Evolutionary conservation across 1,139 yeast genomes (phyloP).

Genomic region (Blastobotrys buckinghamii): DNA sequence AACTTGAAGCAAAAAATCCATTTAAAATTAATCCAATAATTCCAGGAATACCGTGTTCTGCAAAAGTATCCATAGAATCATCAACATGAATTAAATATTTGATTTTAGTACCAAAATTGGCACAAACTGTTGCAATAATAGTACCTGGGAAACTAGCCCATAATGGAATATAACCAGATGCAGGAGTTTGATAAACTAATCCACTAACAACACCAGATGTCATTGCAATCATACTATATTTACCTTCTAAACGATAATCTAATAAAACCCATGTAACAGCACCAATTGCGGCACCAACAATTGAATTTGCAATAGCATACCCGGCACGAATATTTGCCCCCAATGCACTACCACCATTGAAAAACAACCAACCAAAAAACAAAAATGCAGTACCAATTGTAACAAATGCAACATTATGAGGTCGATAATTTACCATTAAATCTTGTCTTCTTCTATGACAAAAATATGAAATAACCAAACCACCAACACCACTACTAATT

Average conservation of each 20-base stretch:
- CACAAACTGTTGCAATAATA: constrained; percentile 68
- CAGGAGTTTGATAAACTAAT: constrained; percentile 92
- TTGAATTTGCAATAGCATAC: constrained; percentile 87
- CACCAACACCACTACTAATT: constrained; percentile 84
- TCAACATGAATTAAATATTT: constrained; percentile 79
- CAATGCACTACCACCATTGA: constrained; percentile 65
- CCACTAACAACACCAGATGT: constrained; percentile 96
- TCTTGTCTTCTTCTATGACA: constrained; percentile 81
- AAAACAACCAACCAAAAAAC: constrained; percentile 73
- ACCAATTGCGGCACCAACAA: constrained; percentile 83
- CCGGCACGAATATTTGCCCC: constrained; percentile 64
- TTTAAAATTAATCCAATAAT: constrained; percentile 81
- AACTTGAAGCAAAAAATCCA: constrained; percentile 79
- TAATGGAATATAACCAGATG: constrained; percentile 83
- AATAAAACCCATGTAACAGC: constrained; percentile 89
- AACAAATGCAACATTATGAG: constrained; percentile 87
- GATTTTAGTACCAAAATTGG: constrained; percentile 86
- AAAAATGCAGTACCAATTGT: constrained; percentile 67
- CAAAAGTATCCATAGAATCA: constrained; percentile 90
- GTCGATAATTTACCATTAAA: constrained; percentile 81
- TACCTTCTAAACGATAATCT: constrained; percentile 80
- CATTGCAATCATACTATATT: constrained; percentile 92
- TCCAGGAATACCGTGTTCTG: constrained; percentile 98
- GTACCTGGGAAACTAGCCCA: constrained; percentile 92
- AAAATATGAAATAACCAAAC: constrained; percentile 77